Evolutionary conservation across 371 early-diverging fungal species (phyloP).

Genomic region (Mucor lusitanicus): DNA sequence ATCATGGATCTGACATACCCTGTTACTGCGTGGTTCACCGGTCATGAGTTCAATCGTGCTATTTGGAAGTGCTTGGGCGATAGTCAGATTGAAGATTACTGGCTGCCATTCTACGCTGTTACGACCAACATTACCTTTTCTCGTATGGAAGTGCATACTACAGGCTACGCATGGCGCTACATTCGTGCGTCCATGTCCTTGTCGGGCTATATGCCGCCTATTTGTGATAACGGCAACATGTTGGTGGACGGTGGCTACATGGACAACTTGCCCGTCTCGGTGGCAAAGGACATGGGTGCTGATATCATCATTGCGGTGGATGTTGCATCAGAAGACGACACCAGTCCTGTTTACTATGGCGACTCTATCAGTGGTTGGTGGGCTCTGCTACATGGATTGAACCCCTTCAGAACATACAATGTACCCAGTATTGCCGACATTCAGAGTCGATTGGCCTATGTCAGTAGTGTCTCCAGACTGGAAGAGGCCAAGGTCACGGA

Average conservation of each 20-base stretch:
- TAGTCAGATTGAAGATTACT: conserved; percentile 96
- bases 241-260: conserved; percentile 99
- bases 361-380: conserved; percentile 96
- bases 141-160: conserved; percentile 90
- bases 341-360: conserved; percentile 83
- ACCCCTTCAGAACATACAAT: conserved; percentile 73
- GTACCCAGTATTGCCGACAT: conserved; percentile 97
- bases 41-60: conserved; percentile 94
- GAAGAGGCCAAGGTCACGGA: conserved; percentile 88
- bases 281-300: conserved; percentile 92
- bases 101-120: conserved; percentile 97
- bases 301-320: conserved; percentile 97
- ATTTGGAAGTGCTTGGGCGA: conserved; percentile 95
- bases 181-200: conserved; percentile 99
- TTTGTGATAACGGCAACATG: conserved; percentile 95
- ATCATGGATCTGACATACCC: conserved; percentile 97
- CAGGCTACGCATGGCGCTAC: conserved; percentile 97
- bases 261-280: conserved; percentile 97
- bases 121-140: conserved; percentile 97
- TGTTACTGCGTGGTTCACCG: conserved; percentile 87
- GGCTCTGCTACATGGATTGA: conserved; percentile 84
- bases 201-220: conserved; percentile 92
- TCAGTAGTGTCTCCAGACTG: conserved; percentile 88
- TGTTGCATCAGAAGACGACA: conserved; percentile 91
- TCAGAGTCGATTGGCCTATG: conserved; percentile 96